A percentile compares a stretch with the other conserved stretches of the same genome.
These are phyloP conservation scores for Argentina anserina DNA, from an alignment of 306 rosid species.

Conservation along the genomic window DNA sequence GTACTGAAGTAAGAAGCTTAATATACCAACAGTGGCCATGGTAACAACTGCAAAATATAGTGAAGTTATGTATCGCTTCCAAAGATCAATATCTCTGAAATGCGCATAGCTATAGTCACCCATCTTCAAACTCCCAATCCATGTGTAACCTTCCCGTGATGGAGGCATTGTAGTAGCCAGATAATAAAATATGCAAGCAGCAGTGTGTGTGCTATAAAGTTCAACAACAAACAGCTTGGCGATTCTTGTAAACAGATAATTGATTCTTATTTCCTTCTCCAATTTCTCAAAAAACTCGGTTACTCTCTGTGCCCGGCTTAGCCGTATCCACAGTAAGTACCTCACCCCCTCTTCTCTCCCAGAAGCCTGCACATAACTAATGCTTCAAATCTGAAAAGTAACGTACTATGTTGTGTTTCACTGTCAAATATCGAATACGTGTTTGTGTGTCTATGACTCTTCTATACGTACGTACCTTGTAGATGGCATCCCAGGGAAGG, in stretches of 20 bases:
- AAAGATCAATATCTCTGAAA: conserved; percentile 49
- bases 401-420: too few relatives aligned
- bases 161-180: conserved; percentile 59
- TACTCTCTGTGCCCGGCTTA: conserved; percentile 46
- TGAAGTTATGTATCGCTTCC: conserved; percentile 61
- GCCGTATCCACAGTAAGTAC: conserved; percentile 53
- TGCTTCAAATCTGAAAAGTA: background rate
- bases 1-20: conserved; percentile 12
- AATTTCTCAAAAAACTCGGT: conserved; percentile 44
- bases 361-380: conserved; percentile 30
- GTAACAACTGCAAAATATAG: conserved; percentile 70
- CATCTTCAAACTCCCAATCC: conserved; percentile 69
- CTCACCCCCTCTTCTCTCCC: conserved; percentile 44
- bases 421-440: too few relatives aligned
- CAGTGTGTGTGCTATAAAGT: conserved; percentile 63
- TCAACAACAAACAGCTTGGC: conserved; percentile 57
- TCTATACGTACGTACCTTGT: conserved; percentile 28
- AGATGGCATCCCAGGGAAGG: conserved; percentile 67
- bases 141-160: conserved; percentile 50
- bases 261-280: conserved; percentile 54
- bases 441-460: too few relatives aligned
- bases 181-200: conserved; percentile 65
- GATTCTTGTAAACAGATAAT: conserved; percentile 50
- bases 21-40: conserved; percentile 62
- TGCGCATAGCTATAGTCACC: conserved; percentile 52